Evolutionary conservation across 768 basidiomycete genomes (phyloP).

Genomic region (Podaxis sp.): DNA sequence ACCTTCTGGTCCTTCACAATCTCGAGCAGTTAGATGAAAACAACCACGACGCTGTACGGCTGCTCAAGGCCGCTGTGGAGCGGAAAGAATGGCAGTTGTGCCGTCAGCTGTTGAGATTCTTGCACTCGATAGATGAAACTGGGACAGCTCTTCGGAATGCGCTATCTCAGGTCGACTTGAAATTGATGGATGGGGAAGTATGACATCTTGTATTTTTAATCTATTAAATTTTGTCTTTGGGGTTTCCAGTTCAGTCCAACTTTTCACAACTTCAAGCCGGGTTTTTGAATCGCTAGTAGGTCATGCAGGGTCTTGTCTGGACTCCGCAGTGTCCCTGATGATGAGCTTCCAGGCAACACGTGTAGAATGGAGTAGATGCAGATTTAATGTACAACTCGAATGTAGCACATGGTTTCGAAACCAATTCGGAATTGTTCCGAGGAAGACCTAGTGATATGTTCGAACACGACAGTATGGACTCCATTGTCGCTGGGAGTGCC

Average conservation of each 20-base stretch:
- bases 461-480: background rate
- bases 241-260: background rate
- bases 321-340: background rate
- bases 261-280: background rate
- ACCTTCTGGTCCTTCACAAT: conserved; percentile 90
- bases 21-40: conserved; percentile 85
- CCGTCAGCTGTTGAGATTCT: conserved; percentile 87
- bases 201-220: conserved; percentile 2
- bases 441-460: too few species aligned
- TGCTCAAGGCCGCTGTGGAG: conserved; percentile 73
- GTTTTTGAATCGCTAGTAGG: background rate
- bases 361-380: background rate
- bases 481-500: background rate
- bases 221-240: background rate
- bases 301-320: background rate
- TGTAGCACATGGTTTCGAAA: background rate
- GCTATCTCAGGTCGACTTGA: conserved; percentile 39
- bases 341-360: background rate
- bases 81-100: conserved; percentile 88
- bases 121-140: conserved; percentile 89
- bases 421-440: background rate
- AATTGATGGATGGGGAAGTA: conserved; percentile 8
- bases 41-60: conserved; percentile 75
- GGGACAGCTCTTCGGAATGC: conserved; percentile 69
- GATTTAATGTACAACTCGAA: background rate